Base-by-base conservation (phyloP, 1,139 yeast genomes). In the Yarrowia galli region DNA sequence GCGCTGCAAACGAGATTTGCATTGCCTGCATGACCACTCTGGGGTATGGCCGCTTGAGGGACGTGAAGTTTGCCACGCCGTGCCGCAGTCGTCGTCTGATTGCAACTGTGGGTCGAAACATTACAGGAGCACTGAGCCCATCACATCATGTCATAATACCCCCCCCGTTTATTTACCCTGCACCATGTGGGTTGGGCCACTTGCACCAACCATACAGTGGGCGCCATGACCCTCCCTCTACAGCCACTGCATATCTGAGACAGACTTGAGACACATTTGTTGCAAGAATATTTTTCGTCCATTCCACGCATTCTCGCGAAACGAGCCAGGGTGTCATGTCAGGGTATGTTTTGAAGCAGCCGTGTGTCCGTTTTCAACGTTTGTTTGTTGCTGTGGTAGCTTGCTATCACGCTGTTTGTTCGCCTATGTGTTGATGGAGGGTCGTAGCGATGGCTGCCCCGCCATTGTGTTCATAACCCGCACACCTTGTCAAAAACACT, bases 11-110 rank as follows among this genome's bases (percentile, higher is more conserved):
- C 58, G 60, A 53, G 60, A 53, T 53, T 53, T 22, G 60, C 60
- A 53, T 53, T 36, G 60, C 60, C 60, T 53, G 60, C 60, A 53
- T 53, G 60, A 43, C 60, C 60, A 36, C 60, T 53, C 60, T 53
- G 60, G 60, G 60, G 60, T 53, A 53, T 53, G 45, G 60, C n/a
- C 42, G 20, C 22, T 28, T 23, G 32, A 13, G 4, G 25, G 20
- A 28, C 16, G 48, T 22, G 32, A 20, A n/a, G 16, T 16, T 15
- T 35, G 58, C 28, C 58, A 51, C 35, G 28, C 40, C 9, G 16
- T 3, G 18, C 28, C 8, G 35, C 7, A 13, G 23, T 2, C 16
- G 49, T 20, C 54, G 10, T n/a, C 10, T 15, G 51, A 16, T 10
- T 4, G 35, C 18, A 23, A 10, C 23, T n/a, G 18, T 4, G 32